phyloP scores from a whole-genome alignment of 257 asterid species.

The Linderniella brevidens region DNA sequence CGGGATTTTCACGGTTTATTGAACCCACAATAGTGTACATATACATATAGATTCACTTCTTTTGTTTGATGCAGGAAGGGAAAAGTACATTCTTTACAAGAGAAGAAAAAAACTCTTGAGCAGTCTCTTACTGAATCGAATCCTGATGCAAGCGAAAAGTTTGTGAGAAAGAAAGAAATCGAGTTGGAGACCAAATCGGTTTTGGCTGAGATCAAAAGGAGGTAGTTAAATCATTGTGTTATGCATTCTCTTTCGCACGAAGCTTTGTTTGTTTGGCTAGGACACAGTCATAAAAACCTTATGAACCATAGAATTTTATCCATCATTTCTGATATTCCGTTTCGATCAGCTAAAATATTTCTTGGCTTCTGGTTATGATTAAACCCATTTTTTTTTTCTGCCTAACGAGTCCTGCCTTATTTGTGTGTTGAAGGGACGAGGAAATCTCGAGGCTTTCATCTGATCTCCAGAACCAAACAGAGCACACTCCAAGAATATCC shows the following conservation, averaged over 20 bases:
- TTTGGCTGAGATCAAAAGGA: constrained; percentile 27
- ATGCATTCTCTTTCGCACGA: no score
- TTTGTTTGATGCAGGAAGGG: constrained; percentile 33
- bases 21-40: no score
- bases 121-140: constrained; percentile 17
- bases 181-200: constrained; percentile 25
- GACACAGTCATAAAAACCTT: no score
- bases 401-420: no score
- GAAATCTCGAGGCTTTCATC: constrained; percentile 29
- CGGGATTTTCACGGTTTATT: no score
- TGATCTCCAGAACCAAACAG: constrained; percentile 43
- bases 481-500: constrained; percentile 34
- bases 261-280: no score
- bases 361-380: constrained; percentile 7
- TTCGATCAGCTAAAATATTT: not conserved
- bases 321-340: no score
- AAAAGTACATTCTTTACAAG: constrained; percentile 23
- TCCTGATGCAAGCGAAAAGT: constrained; percentile 36
- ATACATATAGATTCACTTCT: constrained; percentile 6
- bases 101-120: constrained; percentile 28
- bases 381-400: no score
- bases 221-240: constrained; percentile 25
- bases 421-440: constrained; percentile 32
- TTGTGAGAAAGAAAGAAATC: constrained; percentile 21
- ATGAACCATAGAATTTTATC: no score